Percentiles rank a stretch among this genome's conserved stretches.
These are phyloP conservation scores for Astragalus membranaceus DNA, from an alignment of 306 rosid genomes.

Conservation along the genomic window DNA sequence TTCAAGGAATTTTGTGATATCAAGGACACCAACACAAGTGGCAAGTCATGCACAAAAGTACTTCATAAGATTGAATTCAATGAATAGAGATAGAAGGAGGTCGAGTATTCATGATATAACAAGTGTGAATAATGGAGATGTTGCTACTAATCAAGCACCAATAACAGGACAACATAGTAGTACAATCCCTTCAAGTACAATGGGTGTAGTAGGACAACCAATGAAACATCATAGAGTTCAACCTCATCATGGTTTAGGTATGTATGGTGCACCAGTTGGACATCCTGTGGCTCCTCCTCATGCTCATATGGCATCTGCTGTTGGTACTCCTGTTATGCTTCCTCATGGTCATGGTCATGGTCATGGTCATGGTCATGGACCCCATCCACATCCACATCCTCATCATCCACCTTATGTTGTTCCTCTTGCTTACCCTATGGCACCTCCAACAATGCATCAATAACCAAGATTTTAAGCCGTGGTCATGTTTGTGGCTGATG, in stretches of 20 bases:
- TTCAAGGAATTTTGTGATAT: conserved; percentile 89
- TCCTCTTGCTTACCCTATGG: conserved; percentile 95
- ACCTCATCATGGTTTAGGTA: conserved; percentile 60
- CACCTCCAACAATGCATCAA: conserved; percentile 94
- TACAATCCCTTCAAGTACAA: conserved; percentile 38
- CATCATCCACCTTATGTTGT: conserved; percentile 56
- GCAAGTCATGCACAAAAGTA: conserved; percentile 99
- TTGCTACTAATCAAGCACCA: conserved; percentile 53
- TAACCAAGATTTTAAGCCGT: neutral
- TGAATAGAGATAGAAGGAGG: conserved; percentile 94
- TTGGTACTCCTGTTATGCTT: conserved; percentile 96
- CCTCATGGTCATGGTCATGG: conserved; percentile 76
- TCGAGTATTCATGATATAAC: conserved; percentile 96
- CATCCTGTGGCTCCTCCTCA: conserved; percentile 79
- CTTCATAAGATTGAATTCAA: conserved; percentile 87
- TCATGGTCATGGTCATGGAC: conserved; percentile 59
- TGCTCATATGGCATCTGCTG: conserved; percentile 81
- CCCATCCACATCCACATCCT: conserved; percentile 29
- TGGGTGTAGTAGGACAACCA: conserved; percentile 51
- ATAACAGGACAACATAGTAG: conserved; percentile 76
- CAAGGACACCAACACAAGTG: conserved; percentile 97
- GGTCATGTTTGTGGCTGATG: neutral
- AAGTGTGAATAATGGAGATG: conserved; percentile 75
- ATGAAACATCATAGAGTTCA: conserved; percentile 70
- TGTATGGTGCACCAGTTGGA: conserved; percentile 85